Evolutionary conservation across 2,329 filamentous ascomycete species (phyloP), one percentile per base, ranked within the genome.

Genomic region (Talaromyces sp.): DNA sequence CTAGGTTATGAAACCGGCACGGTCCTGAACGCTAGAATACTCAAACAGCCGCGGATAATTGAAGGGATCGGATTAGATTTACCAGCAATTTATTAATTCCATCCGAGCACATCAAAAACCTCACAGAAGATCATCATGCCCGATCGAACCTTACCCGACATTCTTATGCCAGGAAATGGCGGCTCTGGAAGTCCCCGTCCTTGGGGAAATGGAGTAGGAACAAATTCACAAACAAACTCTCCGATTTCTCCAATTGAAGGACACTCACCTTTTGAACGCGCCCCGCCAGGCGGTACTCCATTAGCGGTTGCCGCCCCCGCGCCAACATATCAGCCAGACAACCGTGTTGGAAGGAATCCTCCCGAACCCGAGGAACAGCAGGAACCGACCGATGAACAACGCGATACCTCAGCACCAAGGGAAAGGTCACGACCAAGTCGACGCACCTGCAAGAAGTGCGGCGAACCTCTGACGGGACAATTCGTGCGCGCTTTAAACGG

Each of bases 401-500:
- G 69, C 54, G 73, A 75, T 35, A 65, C 65, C 51, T 68, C 71
- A 5, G 62, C 65, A 10, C 66, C 70, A 19, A 68, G 72, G 36
- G 73, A 76, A 43, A 65, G 69, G 61, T 68, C 71, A 36, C 72
- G 70, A 53, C 66, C 68, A 13, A 45, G 71, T 28, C 70, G 66
- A 28, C 83, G 89, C 64, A 78, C 83, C 39, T 93, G 77, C 76
- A 92, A 91, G 68, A 97, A 96, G 75, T 99, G 94, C 70, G 86
- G 86, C 63, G 89, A 93, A 72, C 81, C 87, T 56, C 80, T 99
- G 72, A 95, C 91, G 1, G 94, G 94, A 43, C 94, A 99, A 75
- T 99, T 97, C 72, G 94, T 99, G 63, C 85, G 94, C 67, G 94
- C 94, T 46, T 77, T 99, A 57, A 91, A 92, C 56, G 92, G 91